A percentile compares a stretch with the other conserved stretches of the same genome.
These are phyloP conservation scores for Diaporthe velutina DNA, from an alignment of 2,329 filamentous ascomycete species.

Conservation along the genomic window DNA sequence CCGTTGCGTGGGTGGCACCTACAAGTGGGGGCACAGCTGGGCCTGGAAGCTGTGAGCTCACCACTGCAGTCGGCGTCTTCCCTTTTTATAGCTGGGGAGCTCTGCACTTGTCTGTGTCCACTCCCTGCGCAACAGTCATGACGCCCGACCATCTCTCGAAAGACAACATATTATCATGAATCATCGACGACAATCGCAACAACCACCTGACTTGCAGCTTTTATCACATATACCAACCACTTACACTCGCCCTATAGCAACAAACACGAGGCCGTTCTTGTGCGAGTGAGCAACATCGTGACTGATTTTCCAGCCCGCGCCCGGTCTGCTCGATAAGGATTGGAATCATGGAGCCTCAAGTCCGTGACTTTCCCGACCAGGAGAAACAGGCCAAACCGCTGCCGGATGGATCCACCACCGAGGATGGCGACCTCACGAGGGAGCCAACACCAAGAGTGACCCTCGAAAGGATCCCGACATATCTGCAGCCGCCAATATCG, in stretches of 20 bases:
- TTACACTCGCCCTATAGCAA: neutral
- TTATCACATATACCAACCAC: neutral
- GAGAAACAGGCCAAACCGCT: slow-evolving; percentile 30
- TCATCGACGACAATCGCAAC: slow-evolving; percentile 8
- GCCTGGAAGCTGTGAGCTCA: too few species aligned
- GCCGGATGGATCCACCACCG: slow-evolving; percentile 13
- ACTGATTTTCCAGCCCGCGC: neutral
- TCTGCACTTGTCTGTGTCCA: too few species aligned
- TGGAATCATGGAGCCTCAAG: slow-evolving; percentile 33
- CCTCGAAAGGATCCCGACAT: slow-evolving; percentile 47
- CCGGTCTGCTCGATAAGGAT: neutral
- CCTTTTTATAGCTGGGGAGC: slow-evolving; percentile 7
- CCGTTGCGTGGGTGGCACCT: neutral
- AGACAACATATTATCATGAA: neutral
- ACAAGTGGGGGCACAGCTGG: too few species aligned
- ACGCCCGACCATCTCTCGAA: neutral
- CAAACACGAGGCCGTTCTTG: neutral
- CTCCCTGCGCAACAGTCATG: too few species aligned
- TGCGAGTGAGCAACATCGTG: neutral
- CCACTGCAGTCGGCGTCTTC: neutral
- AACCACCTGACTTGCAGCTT: neutral
- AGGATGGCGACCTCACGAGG: neutral
- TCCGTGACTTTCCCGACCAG: slow-evolving; percentile 30
- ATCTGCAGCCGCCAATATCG: slow-evolving; percentile 47
- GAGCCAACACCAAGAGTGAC: slow-evolving; percentile 22